phyloP scores from a whole-genome alignment of 2,329 filamentous ascomycete species.

The Diaporthe ampelina region DNA sequence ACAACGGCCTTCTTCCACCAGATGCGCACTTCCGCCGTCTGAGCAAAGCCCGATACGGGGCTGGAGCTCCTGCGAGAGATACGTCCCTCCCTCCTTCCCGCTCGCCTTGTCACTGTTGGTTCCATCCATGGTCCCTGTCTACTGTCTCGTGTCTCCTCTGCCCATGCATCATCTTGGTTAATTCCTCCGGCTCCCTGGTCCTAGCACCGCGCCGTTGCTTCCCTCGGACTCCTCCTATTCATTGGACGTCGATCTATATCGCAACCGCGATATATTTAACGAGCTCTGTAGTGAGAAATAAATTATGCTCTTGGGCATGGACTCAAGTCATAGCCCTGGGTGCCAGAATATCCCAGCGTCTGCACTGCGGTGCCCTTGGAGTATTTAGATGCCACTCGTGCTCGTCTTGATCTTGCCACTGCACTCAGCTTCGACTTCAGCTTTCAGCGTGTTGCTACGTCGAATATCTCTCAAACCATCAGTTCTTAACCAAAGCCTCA shows the following conservation, averaged over 20 bases:
- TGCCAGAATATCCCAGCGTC: background rate
- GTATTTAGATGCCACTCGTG: conserved; percentile 25
- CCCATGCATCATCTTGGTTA: conserved; percentile 31
- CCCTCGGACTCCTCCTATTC: conserved; percentile 15
- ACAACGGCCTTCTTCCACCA: conserved; percentile 30
- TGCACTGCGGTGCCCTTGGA: background rate
- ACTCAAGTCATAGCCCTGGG: background rate
- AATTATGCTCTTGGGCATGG: background rate
- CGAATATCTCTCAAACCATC: background rate
- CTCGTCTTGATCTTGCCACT: background rate
- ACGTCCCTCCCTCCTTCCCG: conserved; percentile 1
- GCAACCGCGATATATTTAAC: background rate
- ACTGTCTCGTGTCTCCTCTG: conserved; percentile 31
- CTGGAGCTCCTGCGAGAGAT: background rate
- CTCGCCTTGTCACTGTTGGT: background rate
- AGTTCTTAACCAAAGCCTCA: background rate
- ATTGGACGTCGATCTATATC: background rate
- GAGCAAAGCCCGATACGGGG: conserved; percentile 15
- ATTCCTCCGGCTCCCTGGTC: conserved; percentile 39
- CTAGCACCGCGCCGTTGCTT: conserved; percentile 33
- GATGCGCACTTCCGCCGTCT: conserved; percentile 17
- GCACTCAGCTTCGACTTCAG: conserved; percentile 6
- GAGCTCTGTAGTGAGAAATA: background rate
- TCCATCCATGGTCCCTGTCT: conserved; percentile 27
- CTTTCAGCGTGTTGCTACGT: background rate